Conservation (phyloP, 1,284 basidiomycete species). For the Waitea zeae region DNA sequence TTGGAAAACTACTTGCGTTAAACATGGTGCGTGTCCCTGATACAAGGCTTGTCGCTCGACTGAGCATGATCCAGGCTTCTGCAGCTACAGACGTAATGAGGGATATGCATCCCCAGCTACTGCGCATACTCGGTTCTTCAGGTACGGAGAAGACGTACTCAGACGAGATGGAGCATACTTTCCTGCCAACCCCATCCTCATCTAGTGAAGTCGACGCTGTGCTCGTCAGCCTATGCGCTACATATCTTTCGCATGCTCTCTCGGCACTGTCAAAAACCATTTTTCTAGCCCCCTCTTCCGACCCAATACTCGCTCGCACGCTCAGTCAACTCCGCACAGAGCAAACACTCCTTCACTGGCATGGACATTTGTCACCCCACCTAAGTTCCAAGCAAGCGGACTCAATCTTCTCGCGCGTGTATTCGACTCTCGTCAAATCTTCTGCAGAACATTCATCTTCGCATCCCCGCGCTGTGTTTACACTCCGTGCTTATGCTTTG, state of each 20-base stretch:
- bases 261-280: conserved; percentile 20
- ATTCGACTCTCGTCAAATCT: conserved; percentile 30
- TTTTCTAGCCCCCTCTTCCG: conserved; percentile 23
- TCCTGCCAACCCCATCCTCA: neutral
- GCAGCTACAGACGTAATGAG: conserved; percentile 23
- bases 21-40: conserved; percentile 34
- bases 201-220: neutral
- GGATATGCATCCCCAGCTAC: conserved; percentile 26
- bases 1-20: conserved; percentile 43
- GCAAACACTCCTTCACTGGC: conserved; percentile 28
- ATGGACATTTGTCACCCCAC: conserved; percentile 17
- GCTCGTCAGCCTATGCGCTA: neutral
- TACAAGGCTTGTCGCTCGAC: conserved; percentile 3
- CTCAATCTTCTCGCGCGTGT: conserved; percentile 36
- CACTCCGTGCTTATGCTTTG: conserved; percentile 18
- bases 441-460: conserved; percentile 13
- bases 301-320: conserved; percentile 15
- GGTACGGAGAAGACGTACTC: conserved; percentile 2
- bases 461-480: conserved; percentile 18
- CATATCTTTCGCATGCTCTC: conserved; percentile 20
- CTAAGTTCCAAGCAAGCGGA: conserved; percentile 37
- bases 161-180: neutral
- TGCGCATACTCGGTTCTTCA: conserved; percentile 14
- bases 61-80: conserved; percentile 24
- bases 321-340: neutral